phyloP scores from a whole-genome alignment of 73 alveolate species.

The Paramecium caudatum region DNA sequence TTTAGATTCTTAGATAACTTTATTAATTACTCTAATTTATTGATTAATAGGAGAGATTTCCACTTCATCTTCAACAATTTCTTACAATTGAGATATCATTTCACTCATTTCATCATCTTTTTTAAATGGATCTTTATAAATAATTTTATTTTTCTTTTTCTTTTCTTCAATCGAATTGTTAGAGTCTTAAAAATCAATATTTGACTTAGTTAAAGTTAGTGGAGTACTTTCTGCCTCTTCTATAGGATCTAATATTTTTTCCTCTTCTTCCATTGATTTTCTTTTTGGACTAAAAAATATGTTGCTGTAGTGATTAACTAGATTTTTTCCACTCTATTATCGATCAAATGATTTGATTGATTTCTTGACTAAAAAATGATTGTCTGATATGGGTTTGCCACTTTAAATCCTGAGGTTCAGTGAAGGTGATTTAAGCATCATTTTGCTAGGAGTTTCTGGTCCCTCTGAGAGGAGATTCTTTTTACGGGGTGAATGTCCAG shows the following conservation, averaged over 20 bases:
- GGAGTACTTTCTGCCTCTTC: slow-evolving; percentile 68
- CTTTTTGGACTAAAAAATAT: slow-evolving; percentile 61
- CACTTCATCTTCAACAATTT: slow-evolving; percentile 14
- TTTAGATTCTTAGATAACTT: not conserved
- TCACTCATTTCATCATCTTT: slow-evolving; percentile 58
- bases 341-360: slow-evolving; percentile 46
- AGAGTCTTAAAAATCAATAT: not conserved
- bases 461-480: slow-evolving; percentile 23
- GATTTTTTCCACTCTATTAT: slow-evolving; percentile 4
- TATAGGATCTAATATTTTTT: slow-evolving; percentile 19
- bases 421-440: slow-evolving; percentile 50
- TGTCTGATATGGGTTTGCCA: not conserved
- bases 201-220: slow-evolving; percentile 31
- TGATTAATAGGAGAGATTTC: slow-evolving; percentile 5
- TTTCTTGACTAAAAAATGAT: not conserved
- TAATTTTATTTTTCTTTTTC: slow-evolving; percentile 41
- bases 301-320: slow-evolving; percentile 6
- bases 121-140: slow-evolving; percentile 41
- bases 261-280: slow-evolving; percentile 3
- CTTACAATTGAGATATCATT: slow-evolving; percentile 27
- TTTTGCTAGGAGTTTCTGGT: slow-evolving; percentile 24
- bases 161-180: slow-evolving; percentile 48
- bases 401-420: slow-evolving; percentile 26
- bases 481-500: not conserved
- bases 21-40: not conserved